Evolutionary conservation across 495 filamentous ascomycete species (phyloP).

Genomic region (Neurospora sp.): DNA sequence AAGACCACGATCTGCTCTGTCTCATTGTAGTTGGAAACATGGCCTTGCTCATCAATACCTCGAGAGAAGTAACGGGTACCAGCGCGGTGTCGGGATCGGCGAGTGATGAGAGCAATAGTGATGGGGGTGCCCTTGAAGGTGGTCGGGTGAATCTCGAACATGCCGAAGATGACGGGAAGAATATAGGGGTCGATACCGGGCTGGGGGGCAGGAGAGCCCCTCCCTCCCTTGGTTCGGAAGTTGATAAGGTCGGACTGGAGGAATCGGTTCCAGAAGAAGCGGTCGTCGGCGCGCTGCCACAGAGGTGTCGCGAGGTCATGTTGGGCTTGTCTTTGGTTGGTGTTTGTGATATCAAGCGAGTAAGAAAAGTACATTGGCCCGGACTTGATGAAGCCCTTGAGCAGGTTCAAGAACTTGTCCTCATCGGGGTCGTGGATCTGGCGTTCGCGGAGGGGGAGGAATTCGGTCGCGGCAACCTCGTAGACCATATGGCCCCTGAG

Average conservation of each 20-base stretch:
- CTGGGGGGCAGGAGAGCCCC: conserved; percentile 55
- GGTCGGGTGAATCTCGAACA: conserved; percentile 77
- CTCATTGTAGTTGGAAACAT: conserved; percentile 96
- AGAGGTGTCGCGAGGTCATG: conserved; percentile 57
- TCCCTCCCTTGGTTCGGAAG: conserved; percentile 48
- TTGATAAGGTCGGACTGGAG: conserved; percentile 85
- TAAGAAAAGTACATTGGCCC: conserved; percentile 98
- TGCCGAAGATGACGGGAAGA: conserved; percentile 87
- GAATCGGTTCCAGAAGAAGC: conserved; percentile 98
- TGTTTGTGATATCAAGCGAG: conserved; percentile 87
- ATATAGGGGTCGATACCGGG: conserved; percentile 84
- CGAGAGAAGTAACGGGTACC: conserved; percentile 93
- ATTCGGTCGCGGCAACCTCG: conserved; percentile 81
- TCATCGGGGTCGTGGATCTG: conserved; percentile 86
- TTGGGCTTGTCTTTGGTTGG: conserved; percentile 82
- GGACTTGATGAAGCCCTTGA: conserved; percentile 67
- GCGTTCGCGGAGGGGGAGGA: conserved; percentile 88
- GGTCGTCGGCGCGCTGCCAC: conserved; percentile 89
- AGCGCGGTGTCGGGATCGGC: conserved; percentile 72
- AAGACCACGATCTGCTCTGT: conserved; percentile 86
- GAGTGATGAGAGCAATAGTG: conserved; percentile 78
- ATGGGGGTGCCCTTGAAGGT: conserved; percentile 70
- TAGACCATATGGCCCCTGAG: conserved; percentile 91
- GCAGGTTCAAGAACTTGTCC: conserved; percentile 72
- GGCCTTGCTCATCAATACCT: conserved; percentile 84